Evolutionary conservation across 108 stramenopile genomes (phyloP), one percentile per base, ranked within the genome.

Genomic region (Stephanodiscus triporus): DNA sequence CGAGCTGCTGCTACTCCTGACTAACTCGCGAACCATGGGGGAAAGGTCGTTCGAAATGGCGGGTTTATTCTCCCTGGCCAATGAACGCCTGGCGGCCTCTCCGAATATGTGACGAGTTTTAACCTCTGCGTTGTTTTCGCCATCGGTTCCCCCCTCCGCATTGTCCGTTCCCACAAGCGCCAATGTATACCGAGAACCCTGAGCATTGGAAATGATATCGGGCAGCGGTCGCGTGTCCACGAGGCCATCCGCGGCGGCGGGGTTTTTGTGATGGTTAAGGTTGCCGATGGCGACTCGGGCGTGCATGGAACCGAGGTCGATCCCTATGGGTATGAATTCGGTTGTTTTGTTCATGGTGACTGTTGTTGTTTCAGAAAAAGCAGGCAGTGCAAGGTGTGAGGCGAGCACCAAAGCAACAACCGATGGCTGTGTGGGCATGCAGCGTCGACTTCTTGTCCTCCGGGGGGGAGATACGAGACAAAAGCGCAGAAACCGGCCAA

Each of bases 281-380:
- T 79, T 79, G 13, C 78, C 76, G 22, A 83, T 77, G n/a, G 82
- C 82, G 37, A 83, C 70, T 49, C 82, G 66, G 26, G 82, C 82
- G 50, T 83, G 82, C 6, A 83, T 67, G 30, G 78, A 75, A 42
- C 82, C 82, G 29, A 83, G 73, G 56, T 83, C 82, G 50, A 83
- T 83, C n/a, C 82, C 82, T 11, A 83, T 64, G 40, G 82, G 82
- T 70, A 83, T 80, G 64, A 74, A 70, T 70, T 80, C 79, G 57
- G 67, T 72, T 30, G 72, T 61, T 43, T 68, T 77, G 68, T 56
- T 74, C 78, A 79, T 79, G 38, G 29, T 70, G 17, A 26, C 8
- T 47, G 19, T 68, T 54, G 4, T 23, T 55, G 67, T 49, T 49
- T n/a, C n/a, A n/a, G n/a, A n/a, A n/a, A n/a, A n/a, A n/a, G n/a